Conservation (phyloP, 2,329 filamentous ascomycete genomes). For the Fusarium sp. region DNA sequence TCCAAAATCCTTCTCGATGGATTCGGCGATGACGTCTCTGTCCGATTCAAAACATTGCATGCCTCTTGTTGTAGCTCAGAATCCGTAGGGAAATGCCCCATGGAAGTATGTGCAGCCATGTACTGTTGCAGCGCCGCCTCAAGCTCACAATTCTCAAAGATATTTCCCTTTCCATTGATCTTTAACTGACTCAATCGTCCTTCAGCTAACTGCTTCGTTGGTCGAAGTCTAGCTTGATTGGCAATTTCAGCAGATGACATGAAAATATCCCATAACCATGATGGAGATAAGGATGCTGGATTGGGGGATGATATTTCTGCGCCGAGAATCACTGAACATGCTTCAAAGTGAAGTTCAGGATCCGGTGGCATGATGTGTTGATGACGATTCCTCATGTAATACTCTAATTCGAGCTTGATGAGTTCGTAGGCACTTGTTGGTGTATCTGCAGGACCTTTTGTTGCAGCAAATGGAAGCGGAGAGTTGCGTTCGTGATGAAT, state of each 20-base stretch:
- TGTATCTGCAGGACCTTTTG: conserved; percentile 37
- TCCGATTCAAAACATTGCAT: conserved; percentile 10
- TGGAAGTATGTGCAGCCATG: conserved; percentile 16
- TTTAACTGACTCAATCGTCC: conserved; percentile 28
- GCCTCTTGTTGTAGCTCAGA: conserved; percentile 36
- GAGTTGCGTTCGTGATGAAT: conserved; percentile 40
- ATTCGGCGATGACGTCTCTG: conserved; percentile 11
- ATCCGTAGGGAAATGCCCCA: conserved; percentile 31
- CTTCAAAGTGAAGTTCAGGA: conserved; percentile 33
- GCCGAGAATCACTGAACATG: conserved; percentile 29
- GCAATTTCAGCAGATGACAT: conserved; percentile 33
- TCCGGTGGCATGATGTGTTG: conserved; percentile 27
- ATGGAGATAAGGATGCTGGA: conserved; percentile 20
- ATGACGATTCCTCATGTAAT: conserved; percentile 33
- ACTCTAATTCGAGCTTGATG: conserved; percentile 36
- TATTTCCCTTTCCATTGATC: conserved; percentile 39
- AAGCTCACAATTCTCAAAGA: conserved; percentile 38
- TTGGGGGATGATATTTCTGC: conserved; percentile 33
- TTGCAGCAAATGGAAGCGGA: conserved; percentile 35
- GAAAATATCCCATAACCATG: conserved; percentile 39
- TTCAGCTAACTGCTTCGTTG: conserved; percentile 30
- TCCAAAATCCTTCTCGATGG: conserved; percentile 28
- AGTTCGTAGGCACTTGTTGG: conserved; percentile 39
- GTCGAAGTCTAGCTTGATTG: conserved; percentile 28
- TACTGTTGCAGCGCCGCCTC: conserved; percentile 31